Evolutionary conservation across 192 early-diverging fungal genomes (phyloP).

Genomic region (Lunasporangiospora selenospora): DNA sequence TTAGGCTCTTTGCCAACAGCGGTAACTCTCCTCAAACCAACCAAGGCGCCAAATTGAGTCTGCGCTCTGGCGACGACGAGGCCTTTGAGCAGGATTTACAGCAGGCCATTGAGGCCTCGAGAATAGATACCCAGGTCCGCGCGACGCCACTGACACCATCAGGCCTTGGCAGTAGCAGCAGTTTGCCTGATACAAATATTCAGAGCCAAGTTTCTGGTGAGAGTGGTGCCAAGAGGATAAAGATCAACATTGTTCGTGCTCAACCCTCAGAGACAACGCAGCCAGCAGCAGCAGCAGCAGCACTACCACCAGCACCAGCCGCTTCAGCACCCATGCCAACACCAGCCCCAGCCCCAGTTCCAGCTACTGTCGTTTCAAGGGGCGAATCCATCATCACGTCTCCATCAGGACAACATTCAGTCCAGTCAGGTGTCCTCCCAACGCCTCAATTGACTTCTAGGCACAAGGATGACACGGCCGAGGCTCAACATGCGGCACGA

Average conservation of each 20-base stretch:
- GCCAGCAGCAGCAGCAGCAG: too few relatives aligned
- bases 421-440: not conserved
- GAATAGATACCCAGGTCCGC: not conserved
- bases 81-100: constrained; percentile 24
- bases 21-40: not conserved
- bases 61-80: constrained; percentile 8
- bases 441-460: constrained; percentile 22
- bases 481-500: constrained; percentile 15
- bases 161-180: too few relatives aligned
- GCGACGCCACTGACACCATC: not conserved
- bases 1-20: constrained; percentile 31
- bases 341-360: too few relatives aligned
- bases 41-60: constrained; percentile 8
- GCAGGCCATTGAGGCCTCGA: constrained; percentile 18
- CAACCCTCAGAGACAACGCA: too few relatives aligned
- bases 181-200: too few relatives aligned
- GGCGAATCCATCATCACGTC: too few relatives aligned
- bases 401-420: too few relatives aligned
- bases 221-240: constrained; percentile 40
- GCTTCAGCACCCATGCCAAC: too few relatives aligned
- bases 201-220: too few relatives aligned
- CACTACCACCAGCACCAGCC: too few relatives aligned
- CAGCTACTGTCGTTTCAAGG: too few relatives aligned
- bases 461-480: constrained; percentile 17
- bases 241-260: constrained; percentile 35